Evolutionary conservation across 768 basidiomycete species (phyloP).

Genomic region (Lactarius pseudohatsudake): DNA sequence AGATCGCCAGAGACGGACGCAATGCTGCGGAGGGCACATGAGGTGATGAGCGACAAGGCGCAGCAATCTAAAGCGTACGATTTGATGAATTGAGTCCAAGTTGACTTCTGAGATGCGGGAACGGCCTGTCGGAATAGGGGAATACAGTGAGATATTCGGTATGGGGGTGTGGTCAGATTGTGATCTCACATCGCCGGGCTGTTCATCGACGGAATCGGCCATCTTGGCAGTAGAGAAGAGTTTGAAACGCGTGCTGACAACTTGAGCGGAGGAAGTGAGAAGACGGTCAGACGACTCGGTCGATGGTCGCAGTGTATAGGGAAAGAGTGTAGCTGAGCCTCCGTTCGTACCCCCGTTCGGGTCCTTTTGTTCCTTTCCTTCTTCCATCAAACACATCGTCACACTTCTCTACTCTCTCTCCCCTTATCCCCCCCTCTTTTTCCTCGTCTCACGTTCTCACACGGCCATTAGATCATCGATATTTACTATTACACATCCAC

Average conservation of each 20-base stretch:
- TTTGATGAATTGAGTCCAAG: constrained; percentile 91
- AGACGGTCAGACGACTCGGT: background rate
- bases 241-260: background rate
- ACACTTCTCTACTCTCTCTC: background rate
- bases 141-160: background rate
- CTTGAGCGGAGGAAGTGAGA: background rate
- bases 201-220: constrained; percentile 16
- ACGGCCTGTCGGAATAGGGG: constrained; percentile 50
- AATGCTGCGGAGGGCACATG: constrained; percentile 47
- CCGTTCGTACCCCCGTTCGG: background rate
- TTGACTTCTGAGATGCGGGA: constrained; percentile 77
- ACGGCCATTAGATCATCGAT: constrained; percentile 15
- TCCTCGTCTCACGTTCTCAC: background rate
- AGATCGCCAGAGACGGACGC: constrained; percentile 87
- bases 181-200: constrained; percentile 20
- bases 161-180: background rate
- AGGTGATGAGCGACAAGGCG: constrained; percentile 18
- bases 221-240: background rate
- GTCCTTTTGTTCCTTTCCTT: constrained; percentile 7
- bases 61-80: constrained; percentile 50
- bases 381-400: constrained; percentile 11
- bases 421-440: no score
- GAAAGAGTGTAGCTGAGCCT: background rate
- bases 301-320: background rate
- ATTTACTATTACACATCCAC: constrained; percentile 28